A percentile compares a stretch with the other conserved stretches of the same genome.
phyloP scores from a whole-genome alignment of 768 basidiomycete genomes.

The Russula compacta region DNA sequence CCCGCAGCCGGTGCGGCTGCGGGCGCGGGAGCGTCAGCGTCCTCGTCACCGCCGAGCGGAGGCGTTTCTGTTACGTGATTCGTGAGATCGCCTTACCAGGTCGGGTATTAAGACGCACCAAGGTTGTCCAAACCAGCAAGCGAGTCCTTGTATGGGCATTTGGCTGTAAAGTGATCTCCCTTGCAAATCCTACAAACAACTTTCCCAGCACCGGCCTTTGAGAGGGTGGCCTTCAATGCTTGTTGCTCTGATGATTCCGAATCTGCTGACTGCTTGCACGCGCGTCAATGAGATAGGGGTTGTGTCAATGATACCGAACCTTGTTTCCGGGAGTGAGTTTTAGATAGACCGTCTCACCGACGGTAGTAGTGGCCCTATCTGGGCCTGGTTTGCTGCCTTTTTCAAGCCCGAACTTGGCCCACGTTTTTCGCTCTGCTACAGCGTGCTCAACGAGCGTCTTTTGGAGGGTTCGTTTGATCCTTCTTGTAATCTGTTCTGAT shows the following conservation, averaged over 20 bases:
- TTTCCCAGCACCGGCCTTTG: slow-evolving; percentile 73
- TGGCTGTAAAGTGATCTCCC: slow-evolving; percentile 95
- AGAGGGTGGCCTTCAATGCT: slow-evolving; percentile 53
- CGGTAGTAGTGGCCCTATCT: slow-evolving; percentile 88
- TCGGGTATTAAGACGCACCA: slow-evolving; percentile 32
- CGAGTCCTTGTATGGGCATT: slow-evolving; percentile 96
- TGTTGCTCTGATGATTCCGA: slow-evolving; percentile 59
- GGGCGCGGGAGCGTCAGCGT: slow-evolving; percentile 25
- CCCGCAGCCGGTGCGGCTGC: slow-evolving; percentile 11
- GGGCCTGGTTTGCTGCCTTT: slow-evolving; percentile 81
- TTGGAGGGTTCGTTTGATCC: slow-evolving; percentile 77
- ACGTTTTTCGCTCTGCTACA: slow-evolving; percentile 88
- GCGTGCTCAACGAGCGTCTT: slow-evolving; percentile 90
- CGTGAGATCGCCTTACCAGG: slow-evolving; percentile 4
- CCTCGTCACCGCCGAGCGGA: slow-evolving; percentile 30
- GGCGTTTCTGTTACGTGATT: slow-evolving; percentile 29
- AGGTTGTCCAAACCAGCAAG: slow-evolving; percentile 63
- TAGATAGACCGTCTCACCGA: slow-evolving; percentile 64
- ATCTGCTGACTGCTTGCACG: slow-evolving; percentile 43
- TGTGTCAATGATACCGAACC: neutral
- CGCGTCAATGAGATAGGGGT: neutral
- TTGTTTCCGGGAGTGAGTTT: slow-evolving; percentile 33
- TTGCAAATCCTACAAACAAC: slow-evolving; percentile 91
- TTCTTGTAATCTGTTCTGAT: slow-evolving; percentile 62
- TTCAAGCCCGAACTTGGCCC: slow-evolving; percentile 91